phyloP scores from a whole-genome alignment of 192 early-diverging fungal genomes.

The Coemansia sp. region DNA sequence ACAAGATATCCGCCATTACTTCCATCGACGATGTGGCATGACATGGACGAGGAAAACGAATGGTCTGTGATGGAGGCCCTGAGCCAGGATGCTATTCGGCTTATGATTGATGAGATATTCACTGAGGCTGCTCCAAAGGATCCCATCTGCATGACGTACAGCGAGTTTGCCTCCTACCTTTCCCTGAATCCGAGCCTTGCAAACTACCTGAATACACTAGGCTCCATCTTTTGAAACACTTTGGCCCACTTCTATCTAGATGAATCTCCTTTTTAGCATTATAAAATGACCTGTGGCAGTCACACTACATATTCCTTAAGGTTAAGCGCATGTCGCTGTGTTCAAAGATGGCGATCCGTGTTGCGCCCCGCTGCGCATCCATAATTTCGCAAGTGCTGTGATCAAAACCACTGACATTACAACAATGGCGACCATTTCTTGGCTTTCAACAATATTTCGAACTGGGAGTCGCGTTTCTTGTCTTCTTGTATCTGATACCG shows the following conservation, averaged over 20 bases:
- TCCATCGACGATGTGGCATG: constrained; percentile 50
- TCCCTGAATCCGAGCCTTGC: constrained; percentile 77
- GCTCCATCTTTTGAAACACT: constrained; percentile 67
- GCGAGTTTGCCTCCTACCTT: constrained; percentile 80
- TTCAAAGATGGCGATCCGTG: background rate
- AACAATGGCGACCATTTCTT: background rate
- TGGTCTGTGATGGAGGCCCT: constrained; percentile 91
- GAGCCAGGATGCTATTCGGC: constrained; percentile 88
- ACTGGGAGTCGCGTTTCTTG: background rate
- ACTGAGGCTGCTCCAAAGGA: constrained; percentile 57
- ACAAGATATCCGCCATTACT: constrained; percentile 12
- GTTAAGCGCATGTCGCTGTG: background rate
- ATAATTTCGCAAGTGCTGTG: background rate
- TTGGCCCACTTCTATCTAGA: background rate
- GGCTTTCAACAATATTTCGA: background rate
- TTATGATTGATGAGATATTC: constrained; percentile 92
- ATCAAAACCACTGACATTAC: background rate
- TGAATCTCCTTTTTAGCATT: background rate
- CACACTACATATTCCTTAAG: background rate
- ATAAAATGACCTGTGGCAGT: background rate
- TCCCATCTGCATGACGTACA: constrained; percentile 68
- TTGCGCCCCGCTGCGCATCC: background rate
- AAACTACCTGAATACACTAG: constrained; percentile 90
- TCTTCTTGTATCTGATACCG: background rate
- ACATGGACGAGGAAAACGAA: constrained; percentile 57